Conservation (phyloP, 2,329 filamentous ascomycete genomes). For the Neofusicoccum parvum region DNA sequence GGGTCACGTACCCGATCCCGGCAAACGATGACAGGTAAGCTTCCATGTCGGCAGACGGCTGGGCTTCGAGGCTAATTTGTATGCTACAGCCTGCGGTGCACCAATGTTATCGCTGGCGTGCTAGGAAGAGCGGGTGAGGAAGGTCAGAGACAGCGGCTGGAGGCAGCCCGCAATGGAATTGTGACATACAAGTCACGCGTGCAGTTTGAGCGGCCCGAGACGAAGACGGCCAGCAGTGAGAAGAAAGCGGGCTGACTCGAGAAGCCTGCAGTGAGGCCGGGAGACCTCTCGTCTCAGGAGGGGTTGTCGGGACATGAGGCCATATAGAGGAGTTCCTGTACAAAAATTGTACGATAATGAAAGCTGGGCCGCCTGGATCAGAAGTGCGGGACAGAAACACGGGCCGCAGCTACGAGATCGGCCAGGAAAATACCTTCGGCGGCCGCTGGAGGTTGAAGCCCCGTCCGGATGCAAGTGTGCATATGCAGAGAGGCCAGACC, state of each 20-base stretch:
- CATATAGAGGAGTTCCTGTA: conserved; percentile 2
- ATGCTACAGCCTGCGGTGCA: conserved; percentile 70
- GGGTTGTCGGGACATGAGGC: neutral
- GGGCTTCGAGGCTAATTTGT: neutral
- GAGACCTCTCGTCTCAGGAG: neutral
- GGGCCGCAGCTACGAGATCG: neutral
- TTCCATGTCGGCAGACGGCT: neutral
- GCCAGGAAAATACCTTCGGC: too few relatives aligned
- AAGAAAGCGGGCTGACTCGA: neutral
- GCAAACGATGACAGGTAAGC: conserved; percentile 88
- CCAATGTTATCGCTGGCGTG: conserved; percentile 80
- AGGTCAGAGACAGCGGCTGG: conserved; percentile 69
- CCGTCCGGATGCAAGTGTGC: too few relatives aligned
- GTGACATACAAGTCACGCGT: conserved; percentile 58
- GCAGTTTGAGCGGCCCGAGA: conserved; percentile 25
- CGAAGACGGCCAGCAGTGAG: neutral
- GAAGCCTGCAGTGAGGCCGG: neutral
- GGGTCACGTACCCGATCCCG: conserved; percentile 95
- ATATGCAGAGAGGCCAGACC: too few relatives aligned
- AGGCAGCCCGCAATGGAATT: conserved; percentile 61
- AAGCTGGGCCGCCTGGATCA: neutral
- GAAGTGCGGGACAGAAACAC: neutral
- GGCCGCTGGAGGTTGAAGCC: too few relatives aligned
- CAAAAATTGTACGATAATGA: conserved; percentile 6
- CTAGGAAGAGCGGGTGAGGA: conserved; percentile 81